A percentile compares a stretch with the other conserved stretches of the same genome.
These are phyloP conservation scores for Triangularia verruculosa DNA, from an alignment of 2,329 filamentous ascomycete genomes.

Conservation along the genomic window DNA sequence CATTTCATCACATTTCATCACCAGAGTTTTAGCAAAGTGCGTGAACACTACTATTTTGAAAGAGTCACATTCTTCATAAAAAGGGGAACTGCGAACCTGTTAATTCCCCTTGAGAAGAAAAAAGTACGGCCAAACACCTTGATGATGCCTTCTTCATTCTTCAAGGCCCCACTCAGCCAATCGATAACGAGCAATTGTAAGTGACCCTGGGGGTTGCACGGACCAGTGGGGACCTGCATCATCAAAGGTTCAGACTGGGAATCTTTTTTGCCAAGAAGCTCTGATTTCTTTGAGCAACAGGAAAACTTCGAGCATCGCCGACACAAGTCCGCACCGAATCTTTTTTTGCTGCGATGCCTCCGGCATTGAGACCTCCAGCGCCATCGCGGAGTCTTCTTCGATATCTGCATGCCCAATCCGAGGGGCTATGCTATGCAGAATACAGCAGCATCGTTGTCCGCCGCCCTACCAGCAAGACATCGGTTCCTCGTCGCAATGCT, in stretches of 20 bases:
- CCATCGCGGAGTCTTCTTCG: constrained; percentile 61
- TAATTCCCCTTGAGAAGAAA: too few species aligned
- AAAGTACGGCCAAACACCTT: background rate
- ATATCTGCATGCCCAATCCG: constrained; percentile 70
- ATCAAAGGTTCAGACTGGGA: background rate
- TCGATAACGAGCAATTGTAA: too few species aligned
- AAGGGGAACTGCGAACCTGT: background rate
- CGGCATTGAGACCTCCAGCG: constrained; percentile 40
- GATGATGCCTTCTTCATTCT: background rate
- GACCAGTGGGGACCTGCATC: background rate
- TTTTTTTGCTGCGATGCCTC: constrained; percentile 40
- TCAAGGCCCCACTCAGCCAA: background rate
- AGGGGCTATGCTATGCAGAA: constrained; percentile 40
- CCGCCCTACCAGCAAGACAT: constrained; percentile 1
- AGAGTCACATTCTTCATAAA: background rate
- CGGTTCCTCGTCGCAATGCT: constrained; percentile 19
- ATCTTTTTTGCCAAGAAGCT: background rate
- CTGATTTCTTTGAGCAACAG: background rate
- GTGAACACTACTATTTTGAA: background rate
- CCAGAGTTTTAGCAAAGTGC: too few species aligned
- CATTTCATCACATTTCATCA: background rate
- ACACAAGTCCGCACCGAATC: background rate
- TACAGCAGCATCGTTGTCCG: constrained; percentile 13
- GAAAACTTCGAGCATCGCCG: background rate
- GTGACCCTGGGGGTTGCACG: too few species aligned